phyloP scores from a whole-genome alignment of 2,329 filamentous ascomycete genomes.

The Fusarium denticulatum region DNA sequence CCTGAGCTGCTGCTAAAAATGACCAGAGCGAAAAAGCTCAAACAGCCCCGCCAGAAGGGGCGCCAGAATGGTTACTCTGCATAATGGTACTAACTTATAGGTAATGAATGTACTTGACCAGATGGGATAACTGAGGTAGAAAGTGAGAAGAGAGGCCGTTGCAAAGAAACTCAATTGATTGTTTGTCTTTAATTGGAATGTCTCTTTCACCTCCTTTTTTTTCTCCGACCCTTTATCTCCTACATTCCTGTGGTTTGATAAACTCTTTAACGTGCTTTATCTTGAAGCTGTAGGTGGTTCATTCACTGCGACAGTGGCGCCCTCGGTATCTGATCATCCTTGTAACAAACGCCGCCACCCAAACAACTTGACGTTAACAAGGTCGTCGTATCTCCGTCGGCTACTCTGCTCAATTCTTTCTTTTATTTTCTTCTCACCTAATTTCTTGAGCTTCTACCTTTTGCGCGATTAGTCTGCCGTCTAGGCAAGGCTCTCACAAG shows the following conservation, averaged over 20 bases:
- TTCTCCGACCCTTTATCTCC: constrained; percentile 8
- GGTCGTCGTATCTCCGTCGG: constrained; percentile 8
- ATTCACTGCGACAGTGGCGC: constrained; percentile 32
- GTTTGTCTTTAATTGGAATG: constrained; percentile 1
- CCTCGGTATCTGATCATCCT: constrained; percentile 29
- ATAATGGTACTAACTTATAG: background rate
- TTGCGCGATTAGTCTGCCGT: constrained; percentile 22
- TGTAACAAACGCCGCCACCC: constrained; percentile 27
- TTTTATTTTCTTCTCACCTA: background rate
- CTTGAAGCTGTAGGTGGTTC: constrained; percentile 27
- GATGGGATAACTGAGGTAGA: background rate
- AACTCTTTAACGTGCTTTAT: constrained; percentile 26
- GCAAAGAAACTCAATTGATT: constrained; percentile 29
- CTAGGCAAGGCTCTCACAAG: constrained; percentile 26
- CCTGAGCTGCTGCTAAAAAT: constrained; percentile 13
- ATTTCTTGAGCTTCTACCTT: background rate
- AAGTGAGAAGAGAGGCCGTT: constrained; percentile 14
- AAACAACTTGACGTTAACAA: constrained; percentile 31
- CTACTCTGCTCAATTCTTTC: constrained; percentile 5
- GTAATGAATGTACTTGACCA: constrained; percentile 23
- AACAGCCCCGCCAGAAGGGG: constrained; percentile 24
- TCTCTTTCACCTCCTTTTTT: constrained; percentile 18
- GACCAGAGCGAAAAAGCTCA: background rate
- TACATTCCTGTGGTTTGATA: constrained; percentile 36
- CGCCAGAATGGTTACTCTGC: constrained; percentile 12